A percentile compares a stretch with the other conserved stretches of the same genome.
Evolutionary conservation across 495 filamentous ascomycete species (phyloP).

Genomic region (Penicillium ucsense): DNA sequence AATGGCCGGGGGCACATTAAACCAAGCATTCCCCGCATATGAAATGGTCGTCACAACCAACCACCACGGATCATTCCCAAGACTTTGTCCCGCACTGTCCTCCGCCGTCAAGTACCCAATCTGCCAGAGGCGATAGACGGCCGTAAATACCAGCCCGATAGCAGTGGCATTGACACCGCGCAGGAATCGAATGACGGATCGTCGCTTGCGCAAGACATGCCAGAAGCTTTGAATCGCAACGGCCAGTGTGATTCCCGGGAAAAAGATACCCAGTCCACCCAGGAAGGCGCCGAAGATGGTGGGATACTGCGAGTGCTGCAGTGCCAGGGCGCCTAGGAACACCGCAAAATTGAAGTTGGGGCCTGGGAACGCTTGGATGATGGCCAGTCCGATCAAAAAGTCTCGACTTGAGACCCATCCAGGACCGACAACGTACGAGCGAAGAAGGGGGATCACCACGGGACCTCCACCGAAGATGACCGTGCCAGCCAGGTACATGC

Average conservation of each 20-base stretch:
- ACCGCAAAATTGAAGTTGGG: slow-evolving; percentile 88
- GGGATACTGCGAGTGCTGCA: slow-evolving; percentile 24
- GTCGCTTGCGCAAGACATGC: slow-evolving; percentile 44
- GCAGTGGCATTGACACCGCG: slow-evolving; percentile 68
- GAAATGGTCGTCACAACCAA: slow-evolving; percentile 53
- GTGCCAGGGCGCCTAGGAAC: slow-evolving; percentile 58
- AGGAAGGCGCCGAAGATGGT: slow-evolving; percentile 50
- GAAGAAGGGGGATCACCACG: slow-evolving; percentile 72
- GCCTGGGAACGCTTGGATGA: slow-evolving; percentile 77
- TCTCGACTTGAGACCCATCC: slow-evolving; percentile 73
- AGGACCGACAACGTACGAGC: slow-evolving; percentile 68
- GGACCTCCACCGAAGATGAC: slow-evolving; percentile 84
- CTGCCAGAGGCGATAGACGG: slow-evolving; percentile 76
- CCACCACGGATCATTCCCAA: slow-evolving; percentile 68
- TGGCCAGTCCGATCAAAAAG: slow-evolving; percentile 72
- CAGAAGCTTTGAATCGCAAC: slow-evolving; percentile 64
- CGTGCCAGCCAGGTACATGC: slow-evolving; percentile 80
- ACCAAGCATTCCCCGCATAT: slow-evolving; percentile 56
- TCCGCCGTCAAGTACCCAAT: slow-evolving; percentile 58
- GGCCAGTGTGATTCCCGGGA: slow-evolving; percentile 56
- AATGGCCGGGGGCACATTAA: slow-evolving; percentile 46
- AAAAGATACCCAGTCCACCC: slow-evolving; percentile 62
- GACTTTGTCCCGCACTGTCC: slow-evolving; percentile 38
- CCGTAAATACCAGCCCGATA: slow-evolving; percentile 72
- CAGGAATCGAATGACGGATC: slow-evolving; percentile 47